phyloP scores from a whole-genome alignment of 2,329 filamentous ascomycete species.

The Amesomyces nigricolor region DNA sequence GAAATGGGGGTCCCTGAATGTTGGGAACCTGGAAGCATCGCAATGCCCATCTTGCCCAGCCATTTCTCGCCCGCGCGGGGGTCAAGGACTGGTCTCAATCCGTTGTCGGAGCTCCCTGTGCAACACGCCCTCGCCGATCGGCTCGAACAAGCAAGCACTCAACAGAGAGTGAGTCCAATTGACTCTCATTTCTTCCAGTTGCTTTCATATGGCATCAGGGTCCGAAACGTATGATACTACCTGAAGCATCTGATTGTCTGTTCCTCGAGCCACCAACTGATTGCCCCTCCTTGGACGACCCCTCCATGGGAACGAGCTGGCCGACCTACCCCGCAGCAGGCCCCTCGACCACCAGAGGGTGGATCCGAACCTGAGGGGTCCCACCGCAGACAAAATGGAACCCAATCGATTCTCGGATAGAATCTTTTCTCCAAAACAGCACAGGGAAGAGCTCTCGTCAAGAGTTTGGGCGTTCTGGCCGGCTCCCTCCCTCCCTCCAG shows the following conservation, averaged over 20 bases:
- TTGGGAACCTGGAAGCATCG: neutral
- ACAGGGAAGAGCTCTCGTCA: no score
- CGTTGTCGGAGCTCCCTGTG: constrained; percentile 19
- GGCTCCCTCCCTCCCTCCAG: no score
- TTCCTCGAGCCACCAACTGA: no score
- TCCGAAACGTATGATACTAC: no score
- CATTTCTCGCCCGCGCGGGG: constrained; percentile 10
- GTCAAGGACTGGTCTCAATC: constrained; percentile 5
- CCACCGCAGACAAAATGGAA: neutral
- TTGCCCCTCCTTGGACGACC: no score
- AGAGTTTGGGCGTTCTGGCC: neutral
- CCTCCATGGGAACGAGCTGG: neutral
- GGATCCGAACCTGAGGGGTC: neutral
- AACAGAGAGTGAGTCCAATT: neutral
- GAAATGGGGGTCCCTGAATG: neutral
- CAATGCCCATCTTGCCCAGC: neutral
- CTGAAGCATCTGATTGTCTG: no score
- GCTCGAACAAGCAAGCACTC: neutral
- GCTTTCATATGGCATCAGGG: no score
- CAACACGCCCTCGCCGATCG: neutral
- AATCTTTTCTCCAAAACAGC: neutral
- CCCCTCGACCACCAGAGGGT: neutral
- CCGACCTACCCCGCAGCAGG: neutral
- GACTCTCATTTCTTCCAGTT: no score
- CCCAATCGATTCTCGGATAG: constrained; percentile 1